Evolutionary conservation across 805 yeast species (phyloP).

Genomic region (Lachancea dasiensis): DNA sequence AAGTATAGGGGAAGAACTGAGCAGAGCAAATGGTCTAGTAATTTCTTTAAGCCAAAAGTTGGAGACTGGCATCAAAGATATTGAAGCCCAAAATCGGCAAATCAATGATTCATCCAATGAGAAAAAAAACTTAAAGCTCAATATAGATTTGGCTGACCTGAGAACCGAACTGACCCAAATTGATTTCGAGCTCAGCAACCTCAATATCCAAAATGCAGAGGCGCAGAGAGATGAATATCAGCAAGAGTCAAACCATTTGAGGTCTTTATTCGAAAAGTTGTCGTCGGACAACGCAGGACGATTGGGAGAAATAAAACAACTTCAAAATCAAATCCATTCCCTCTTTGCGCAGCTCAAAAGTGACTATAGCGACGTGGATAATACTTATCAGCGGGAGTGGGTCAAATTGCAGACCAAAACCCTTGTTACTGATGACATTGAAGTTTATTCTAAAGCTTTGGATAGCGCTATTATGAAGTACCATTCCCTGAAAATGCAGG

Average conservation of each 20-base stretch:
- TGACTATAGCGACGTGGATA: slow-evolving; percentile 66
- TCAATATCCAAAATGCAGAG: slow-evolving; percentile 56
- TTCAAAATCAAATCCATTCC: slow-evolving; percentile 60
- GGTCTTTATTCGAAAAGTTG: slow-evolving; percentile 44
- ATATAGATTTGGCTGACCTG: slow-evolving; percentile 50
- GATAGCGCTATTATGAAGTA: slow-evolving; percentile 92
- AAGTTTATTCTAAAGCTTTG: slow-evolving; percentile 73
- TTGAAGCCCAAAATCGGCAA: slow-evolving; percentile 35
- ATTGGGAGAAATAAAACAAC: slow-evolving; percentile 79
- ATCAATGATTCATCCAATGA: slow-evolving; percentile 53
- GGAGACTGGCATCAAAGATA: slow-evolving; percentile 10
- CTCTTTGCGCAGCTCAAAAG: slow-evolving; percentile 54
- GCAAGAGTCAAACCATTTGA: slow-evolving; percentile 45
- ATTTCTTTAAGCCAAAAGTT: slow-evolving; percentile 26
- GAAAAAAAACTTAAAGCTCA: slow-evolving; percentile 58
- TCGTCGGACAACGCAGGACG: slow-evolving; percentile 68
- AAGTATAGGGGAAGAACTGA: slow-evolving; percentile 20
- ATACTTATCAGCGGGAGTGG: slow-evolving; percentile 60
- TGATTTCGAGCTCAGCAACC: slow-evolving; percentile 36
- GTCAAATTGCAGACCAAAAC: slow-evolving; percentile 69
- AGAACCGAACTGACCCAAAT: slow-evolving; percentile 35
- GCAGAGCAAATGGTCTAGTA: too few relatives aligned
- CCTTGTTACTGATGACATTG: slow-evolving; percentile 74
- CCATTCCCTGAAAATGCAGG: slow-evolving; percentile 87
- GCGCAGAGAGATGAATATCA: slow-evolving; percentile 56